Evolutionary conservation across 1,284 basidiomycete species (phyloP).

Genomic region (Sporisorium iseilematis-ciliati): DNA sequence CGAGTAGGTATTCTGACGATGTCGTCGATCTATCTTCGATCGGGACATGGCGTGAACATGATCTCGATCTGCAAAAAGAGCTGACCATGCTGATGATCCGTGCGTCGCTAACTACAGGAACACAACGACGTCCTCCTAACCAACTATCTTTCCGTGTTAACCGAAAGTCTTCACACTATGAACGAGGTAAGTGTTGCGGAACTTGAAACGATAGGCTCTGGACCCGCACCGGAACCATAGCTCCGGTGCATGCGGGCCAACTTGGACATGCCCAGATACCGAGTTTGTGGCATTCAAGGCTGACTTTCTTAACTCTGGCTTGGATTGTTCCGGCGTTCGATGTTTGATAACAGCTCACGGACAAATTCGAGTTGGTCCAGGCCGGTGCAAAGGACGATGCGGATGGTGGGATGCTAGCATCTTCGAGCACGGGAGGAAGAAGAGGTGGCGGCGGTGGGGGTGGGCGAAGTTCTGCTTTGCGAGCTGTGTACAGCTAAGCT

Average conservation of each 20-base stretch:
- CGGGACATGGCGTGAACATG: background rate
- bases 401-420: constrained; percentile 14
- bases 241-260: background rate
- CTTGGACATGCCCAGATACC: background rate
- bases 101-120: constrained; percentile 75
- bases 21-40: background rate
- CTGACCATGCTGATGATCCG: constrained; percentile 7
- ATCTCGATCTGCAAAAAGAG: constrained; percentile 2
- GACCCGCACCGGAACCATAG: background rate
- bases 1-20: constrained; percentile 27
- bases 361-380: constrained; percentile 62
- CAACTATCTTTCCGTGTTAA: constrained; percentile 85
- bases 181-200: constrained; percentile 82
- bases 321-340: background rate
- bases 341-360: constrained; percentile 48
- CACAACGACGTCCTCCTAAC: constrained; percentile 95
- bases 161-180: constrained; percentile 84
- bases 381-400: constrained; percentile 23
- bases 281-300: constrained; percentile 1
- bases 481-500: constrained; percentile 27
- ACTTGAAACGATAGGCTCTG: background rate
- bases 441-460: constrained; percentile 16
- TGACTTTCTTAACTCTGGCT: constrained; percentile 11
- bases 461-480: constrained; percentile 20
- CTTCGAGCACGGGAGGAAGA: background rate